Evolutionary conservation across 164 flowering plant genomes (phyloP).

Genomic region (Magnolia kwangsiensis): DNA sequence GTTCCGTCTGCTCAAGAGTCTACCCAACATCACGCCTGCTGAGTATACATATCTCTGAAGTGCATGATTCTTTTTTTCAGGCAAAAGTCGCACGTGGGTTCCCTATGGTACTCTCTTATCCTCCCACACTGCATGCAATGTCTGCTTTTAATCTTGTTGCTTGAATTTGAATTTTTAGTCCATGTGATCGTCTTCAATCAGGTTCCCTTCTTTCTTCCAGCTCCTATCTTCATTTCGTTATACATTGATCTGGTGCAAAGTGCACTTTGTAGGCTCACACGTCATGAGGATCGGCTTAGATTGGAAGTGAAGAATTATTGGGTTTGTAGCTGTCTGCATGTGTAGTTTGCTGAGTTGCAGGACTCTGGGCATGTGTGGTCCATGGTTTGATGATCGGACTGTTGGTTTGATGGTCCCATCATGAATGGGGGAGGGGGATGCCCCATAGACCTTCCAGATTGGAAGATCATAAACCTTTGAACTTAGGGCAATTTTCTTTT

Average conservation of each 20-base stretch:
- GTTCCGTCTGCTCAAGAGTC: constrained; percentile 90
- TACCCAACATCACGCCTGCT: constrained; percentile 88
- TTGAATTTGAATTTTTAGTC: not conserved
- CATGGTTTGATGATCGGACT: not conserved
- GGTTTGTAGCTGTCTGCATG: not conserved
- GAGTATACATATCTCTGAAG: constrained; percentile 92
- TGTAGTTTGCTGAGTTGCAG: not conserved
- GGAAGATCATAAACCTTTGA: too few species aligned
- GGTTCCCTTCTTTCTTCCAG: not conserved
- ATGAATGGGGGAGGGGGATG: too few species aligned
- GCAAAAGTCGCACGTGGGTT: constrained; percentile 93
- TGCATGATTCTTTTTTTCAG: constrained; percentile 92
- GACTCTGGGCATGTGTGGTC: not conserved
- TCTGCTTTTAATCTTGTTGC: not conserved
- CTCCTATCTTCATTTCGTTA: not conserved
- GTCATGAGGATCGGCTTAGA: not conserved
- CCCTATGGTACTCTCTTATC: constrained; percentile 57
- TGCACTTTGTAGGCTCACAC: not conserved
- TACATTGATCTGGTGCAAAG: not conserved
- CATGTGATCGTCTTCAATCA: not conserved
- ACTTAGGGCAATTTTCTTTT: too few species aligned
- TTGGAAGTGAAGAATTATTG: not conserved
- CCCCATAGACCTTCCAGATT: too few species aligned
- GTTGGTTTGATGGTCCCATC: too few species aligned
- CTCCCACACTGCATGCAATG: not conserved